Base-by-base conservation (phyloP, 495 filamentous ascomycete species). In the Aspergillus haitiensis region DNA sequence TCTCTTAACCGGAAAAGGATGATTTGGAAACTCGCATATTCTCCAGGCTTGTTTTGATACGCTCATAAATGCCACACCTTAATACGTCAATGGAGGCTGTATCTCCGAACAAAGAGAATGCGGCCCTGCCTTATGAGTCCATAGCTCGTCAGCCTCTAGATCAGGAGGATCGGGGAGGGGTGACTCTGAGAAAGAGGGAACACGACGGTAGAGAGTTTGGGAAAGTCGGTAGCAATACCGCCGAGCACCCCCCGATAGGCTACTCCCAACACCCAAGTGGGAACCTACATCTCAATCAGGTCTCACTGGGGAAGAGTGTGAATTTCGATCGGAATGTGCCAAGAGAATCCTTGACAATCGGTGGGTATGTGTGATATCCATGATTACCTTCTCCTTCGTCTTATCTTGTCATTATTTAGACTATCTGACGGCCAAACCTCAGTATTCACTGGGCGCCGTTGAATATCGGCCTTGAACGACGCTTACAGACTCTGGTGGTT, bases 391-490 rank as follows among this genome's bases (percentile, higher is more conserved):
- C 10, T 55, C n/a, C 6, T 16, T 15, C 40, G 7, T 16, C 15
- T 18, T 52, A 7, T 58, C 10, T 11, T 16, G 21, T 51, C 48
- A 40, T 33, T 40, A 16, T 11, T 7, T 13, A 18, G 6, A 11
- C 13, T 46, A 7, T 49, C 60, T 65, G 58, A 61, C 46, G 40
- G 34, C 35, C 4, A 7, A 7, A 50, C 31, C 40, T 39, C 63
- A 88, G 86, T 31, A 85, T 97, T 64, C 84, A 86, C 55, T 97
- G 90, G 79, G 94, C 94, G 15, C 94, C 94, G 15, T 77, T 93
- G 60, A 92, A 92, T 66, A 82, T 98, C 13, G 93, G 95, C 3
- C 74, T 96, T 15, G 84, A 89, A 71, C 83, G 94, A 27, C 86
- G 95, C 36, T 76, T 97, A 10, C 94, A 98, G 72, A 98, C 93